Conservation (phyloP, 192 early-diverging fungal genomes). For the Globomyces pollinis-pini region DNA sequence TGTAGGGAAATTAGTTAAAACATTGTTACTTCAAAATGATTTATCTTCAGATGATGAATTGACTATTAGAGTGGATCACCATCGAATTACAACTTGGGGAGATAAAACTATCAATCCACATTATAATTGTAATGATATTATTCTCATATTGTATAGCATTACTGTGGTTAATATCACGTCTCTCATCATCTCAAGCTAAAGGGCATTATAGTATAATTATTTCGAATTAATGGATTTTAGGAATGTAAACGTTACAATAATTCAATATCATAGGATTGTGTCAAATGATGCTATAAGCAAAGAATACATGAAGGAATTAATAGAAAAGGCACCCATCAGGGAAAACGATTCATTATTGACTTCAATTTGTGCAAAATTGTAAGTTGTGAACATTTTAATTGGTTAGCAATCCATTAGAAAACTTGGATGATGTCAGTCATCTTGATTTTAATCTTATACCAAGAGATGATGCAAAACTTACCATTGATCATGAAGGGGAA, state of each 20-base stretch:
- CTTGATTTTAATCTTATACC: slow-evolving; percentile 33
- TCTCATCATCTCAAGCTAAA: background rate
- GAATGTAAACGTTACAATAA: slow-evolving; percentile 1
- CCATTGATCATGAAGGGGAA: slow-evolving; percentile 23
- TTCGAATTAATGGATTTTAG: no score
- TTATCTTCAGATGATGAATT: background rate
- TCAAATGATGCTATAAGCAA: slow-evolving; percentile 20
- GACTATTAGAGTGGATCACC: slow-evolving; percentile 13
- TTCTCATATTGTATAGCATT: background rate
- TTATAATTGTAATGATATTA: background rate
- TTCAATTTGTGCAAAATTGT: slow-evolving; percentile 5
- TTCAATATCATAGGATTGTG: slow-evolving; percentile 24
- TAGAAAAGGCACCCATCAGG: slow-evolving; percentile 25
- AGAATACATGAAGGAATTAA: slow-evolving; percentile 17
- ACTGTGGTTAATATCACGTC: background rate
- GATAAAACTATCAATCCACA: background rate
- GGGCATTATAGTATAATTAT: slow-evolving; percentile 1
- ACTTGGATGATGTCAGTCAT: slow-evolving; percentile 10
- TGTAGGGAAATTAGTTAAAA: slow-evolving; percentile 14
- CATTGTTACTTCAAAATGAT: background rate
- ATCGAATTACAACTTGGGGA: background rate
- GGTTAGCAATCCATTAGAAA: slow-evolving; percentile 7
- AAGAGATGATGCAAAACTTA: slow-evolving; percentile 13
- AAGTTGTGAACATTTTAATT: no score
- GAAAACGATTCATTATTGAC: slow-evolving; percentile 14